phyloP scores from a whole-genome alignment of 345 rosid species.

The Pistacia integerrima region DNA sequence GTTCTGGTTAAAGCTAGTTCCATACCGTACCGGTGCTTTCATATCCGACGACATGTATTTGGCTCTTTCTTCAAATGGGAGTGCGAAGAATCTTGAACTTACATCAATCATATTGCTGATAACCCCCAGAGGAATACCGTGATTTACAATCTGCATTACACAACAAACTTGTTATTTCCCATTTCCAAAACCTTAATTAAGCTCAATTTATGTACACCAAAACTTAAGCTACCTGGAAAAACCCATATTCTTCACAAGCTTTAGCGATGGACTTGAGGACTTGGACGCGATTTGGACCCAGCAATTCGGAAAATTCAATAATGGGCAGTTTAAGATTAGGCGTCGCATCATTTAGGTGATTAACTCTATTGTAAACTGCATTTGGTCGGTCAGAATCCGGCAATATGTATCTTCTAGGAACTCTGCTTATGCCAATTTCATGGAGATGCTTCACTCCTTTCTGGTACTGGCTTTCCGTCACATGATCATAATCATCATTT shows the following conservation, averaged over 20 bases:
- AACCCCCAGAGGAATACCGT: conserved; percentile 58
- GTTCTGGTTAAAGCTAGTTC: conserved; percentile 89
- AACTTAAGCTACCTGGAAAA: conserved; percentile 61
- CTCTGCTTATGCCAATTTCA: conserved; percentile 52
- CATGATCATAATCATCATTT: conserved; percentile 25
- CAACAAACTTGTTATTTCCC: neutral
- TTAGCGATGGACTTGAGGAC: conserved; percentile 54
- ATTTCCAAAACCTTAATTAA: too few species aligned
- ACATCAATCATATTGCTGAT: conserved; percentile 61
- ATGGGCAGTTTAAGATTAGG: conserved; percentile 62
- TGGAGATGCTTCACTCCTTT: conserved; percentile 78
- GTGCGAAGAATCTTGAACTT: conserved; percentile 66
- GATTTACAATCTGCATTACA: conserved; percentile 69
- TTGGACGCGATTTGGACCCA: conserved; percentile 50
- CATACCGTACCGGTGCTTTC: conserved; percentile 70
- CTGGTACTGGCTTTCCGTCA: conserved; percentile 38
- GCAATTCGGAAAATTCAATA: conserved; percentile 68
- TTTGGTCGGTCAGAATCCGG: conserved; percentile 64
- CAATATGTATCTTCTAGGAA: conserved; percentile 69
- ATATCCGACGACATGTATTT: conserved; percentile 80
- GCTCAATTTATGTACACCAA: neutral
- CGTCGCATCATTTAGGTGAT: conserved; percentile 11
- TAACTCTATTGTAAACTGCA: neutral
- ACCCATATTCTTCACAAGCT: conserved; percentile 75
- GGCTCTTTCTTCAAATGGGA: conserved; percentile 72